These are phyloP conservation scores for Coelastrella sp. DNA, from an alignment of 139 green algal species.

Conservation along the genomic window DNA sequence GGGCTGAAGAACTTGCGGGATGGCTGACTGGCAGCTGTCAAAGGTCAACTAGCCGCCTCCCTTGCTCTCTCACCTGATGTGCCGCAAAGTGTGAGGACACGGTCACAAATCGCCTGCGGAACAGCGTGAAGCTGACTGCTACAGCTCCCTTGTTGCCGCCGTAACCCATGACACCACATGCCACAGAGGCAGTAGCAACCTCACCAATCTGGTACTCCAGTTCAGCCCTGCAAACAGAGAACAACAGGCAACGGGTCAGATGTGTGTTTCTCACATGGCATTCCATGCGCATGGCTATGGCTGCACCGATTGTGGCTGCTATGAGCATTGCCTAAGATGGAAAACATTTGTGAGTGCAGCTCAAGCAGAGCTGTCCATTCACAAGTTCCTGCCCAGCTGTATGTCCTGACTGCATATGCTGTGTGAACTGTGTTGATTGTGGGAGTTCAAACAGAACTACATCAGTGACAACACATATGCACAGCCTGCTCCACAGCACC, in stretches of 20 bases:
- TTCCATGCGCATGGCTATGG: not conserved
- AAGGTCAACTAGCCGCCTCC: not conserved
- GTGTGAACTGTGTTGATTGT: too few species aligned
- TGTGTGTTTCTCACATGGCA: not conserved
- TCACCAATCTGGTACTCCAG: constrained; percentile 76
- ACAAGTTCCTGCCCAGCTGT: too few species aligned
- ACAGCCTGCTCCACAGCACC: too few species aligned
- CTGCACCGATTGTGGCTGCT: not conserved
- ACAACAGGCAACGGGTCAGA: not conserved
- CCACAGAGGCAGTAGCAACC: constrained; percentile 85
- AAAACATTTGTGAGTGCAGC: too few species aligned
- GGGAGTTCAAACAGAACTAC: too few species aligned
- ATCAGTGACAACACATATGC: too few species aligned
- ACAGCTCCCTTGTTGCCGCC: constrained; percentile 97
- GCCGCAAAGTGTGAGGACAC: constrained; percentile 94
- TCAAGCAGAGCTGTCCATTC: too few species aligned
- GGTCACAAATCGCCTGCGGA: constrained; percentile 78
- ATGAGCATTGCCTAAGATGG: too few species aligned
- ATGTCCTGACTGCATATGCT: too few species aligned
- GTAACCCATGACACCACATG: constrained; percentile 92
- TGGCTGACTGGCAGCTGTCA: too few species aligned
- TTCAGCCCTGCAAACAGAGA: constrained; percentile 36
- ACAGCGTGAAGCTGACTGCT: constrained; percentile 87
- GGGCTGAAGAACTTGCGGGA: too few species aligned
- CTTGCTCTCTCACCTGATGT: constrained; percentile 79